phyloP scores from a whole-genome alignment of 352 stramenopile species.

The Phytophthora tubulina region DNA sequence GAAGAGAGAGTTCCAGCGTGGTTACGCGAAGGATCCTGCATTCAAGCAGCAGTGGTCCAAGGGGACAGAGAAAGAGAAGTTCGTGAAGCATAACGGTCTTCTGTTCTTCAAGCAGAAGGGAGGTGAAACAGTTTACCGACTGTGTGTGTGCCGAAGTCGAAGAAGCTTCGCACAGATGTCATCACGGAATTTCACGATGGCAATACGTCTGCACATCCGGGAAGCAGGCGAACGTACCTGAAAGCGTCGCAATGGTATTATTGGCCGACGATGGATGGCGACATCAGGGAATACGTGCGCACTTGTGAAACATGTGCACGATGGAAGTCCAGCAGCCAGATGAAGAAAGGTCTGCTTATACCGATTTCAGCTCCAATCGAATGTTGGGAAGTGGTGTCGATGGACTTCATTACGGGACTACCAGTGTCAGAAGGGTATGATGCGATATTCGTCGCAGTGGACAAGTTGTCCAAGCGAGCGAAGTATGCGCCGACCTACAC shows the following conservation, averaged over 20 bases:
- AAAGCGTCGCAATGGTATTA: conserved; percentile 18
- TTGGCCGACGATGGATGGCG: conserved; percentile 13
- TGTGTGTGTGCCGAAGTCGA: too few relatives aligned
- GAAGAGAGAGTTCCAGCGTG: too few relatives aligned
- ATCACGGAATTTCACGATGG: too few relatives aligned
- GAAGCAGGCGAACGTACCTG: conserved; percentile 12
- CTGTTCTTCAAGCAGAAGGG: too few relatives aligned
- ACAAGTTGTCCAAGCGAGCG: conserved; percentile 38
- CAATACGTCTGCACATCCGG: too few relatives aligned
- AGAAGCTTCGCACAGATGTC: too few relatives aligned
- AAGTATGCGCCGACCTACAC: conserved; percentile 26
- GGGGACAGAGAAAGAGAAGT: too few relatives aligned
- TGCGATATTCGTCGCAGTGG: conserved; percentile 33
- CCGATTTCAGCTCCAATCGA: conserved; percentile 17
- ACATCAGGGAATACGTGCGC: conserved; percentile 28
- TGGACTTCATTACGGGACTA: conserved; percentile 46
- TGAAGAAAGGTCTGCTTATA: conserved; percentile 13
- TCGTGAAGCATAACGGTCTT: too few relatives aligned
- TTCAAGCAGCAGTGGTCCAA: too few relatives aligned
- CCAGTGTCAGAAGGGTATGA: conserved; percentile 32
- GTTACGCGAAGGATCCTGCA: conserved; percentile 8
- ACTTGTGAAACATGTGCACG: conserved; percentile 17
- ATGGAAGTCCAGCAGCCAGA: conserved; percentile 16
- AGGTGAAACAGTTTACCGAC: too few relatives aligned
- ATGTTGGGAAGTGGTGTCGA: conserved; percentile 37